A percentile compares a stretch with the other conserved stretches of the same genome.
phyloP scores from a whole-genome alignment of 1,284 basidiomycete species.

The Puccinia triticina region DNA sequence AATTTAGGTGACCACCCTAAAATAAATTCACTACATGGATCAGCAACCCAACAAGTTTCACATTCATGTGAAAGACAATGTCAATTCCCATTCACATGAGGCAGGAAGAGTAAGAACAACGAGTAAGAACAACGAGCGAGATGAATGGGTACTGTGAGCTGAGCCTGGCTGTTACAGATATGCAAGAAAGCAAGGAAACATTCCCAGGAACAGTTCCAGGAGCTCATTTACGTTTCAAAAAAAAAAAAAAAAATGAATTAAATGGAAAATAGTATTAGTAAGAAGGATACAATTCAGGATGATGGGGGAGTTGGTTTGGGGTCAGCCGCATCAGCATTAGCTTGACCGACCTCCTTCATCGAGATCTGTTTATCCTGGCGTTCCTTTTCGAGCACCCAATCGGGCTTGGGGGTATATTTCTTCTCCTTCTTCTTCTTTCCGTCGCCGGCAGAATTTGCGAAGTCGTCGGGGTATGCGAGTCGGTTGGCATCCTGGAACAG shows the following conservation, averaged over 20 bases:
- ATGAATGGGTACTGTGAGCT: no score
- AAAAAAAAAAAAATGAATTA: neutral
- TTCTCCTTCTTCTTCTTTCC: conserved; percentile 66
- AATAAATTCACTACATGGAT: no score
- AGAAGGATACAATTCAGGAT: neutral
- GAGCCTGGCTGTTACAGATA: no score
- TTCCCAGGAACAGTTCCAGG: no score
- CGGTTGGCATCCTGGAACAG: conserved; percentile 80
- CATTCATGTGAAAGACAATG: no score
- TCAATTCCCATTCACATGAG: no score
- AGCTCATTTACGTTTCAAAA: neutral
- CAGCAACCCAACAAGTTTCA: no score
- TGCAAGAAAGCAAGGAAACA: no score
- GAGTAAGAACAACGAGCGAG: no score
- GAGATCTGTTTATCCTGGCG: conserved; percentile 34
- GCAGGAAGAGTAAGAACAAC: no score
- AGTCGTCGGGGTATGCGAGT: conserved; percentile 78
- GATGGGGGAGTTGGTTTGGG: neutral
- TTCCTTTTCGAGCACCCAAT: conserved; percentile 51
- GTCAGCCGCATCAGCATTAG: conserved; percentile 2
- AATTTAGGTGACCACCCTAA: no score
- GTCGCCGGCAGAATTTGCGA: conserved; percentile 54
- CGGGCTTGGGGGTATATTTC: conserved; percentile 52
- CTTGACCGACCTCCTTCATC: conserved; percentile 29
- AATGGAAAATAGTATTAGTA: no score